Conservation (phyloP, 352 stramenopile species). For the Thalassiosira hispida region DNA sequence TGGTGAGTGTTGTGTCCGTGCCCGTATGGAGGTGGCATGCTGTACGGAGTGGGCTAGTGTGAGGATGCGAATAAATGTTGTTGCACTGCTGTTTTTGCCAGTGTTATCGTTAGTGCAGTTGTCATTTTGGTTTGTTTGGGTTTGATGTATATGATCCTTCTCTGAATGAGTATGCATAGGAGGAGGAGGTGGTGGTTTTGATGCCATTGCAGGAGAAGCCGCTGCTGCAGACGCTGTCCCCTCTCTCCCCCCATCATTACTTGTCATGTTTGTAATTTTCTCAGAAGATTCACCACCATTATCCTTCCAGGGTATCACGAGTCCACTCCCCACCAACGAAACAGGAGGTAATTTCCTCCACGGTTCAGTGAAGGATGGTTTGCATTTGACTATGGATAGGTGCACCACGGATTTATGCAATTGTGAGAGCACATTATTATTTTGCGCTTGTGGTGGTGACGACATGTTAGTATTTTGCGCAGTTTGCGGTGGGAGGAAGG, state of each 20-base stretch:
- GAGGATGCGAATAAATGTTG: slow-evolving; percentile 30
- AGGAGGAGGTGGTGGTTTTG: too few species aligned
- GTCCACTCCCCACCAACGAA: slow-evolving; percentile 22
- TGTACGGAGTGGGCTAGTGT: slow-evolving; percentile 40
- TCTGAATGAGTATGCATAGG: too few species aligned
- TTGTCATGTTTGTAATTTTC: too few species aligned
- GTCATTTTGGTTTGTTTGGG: too few species aligned
- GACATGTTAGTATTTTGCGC: neutral
- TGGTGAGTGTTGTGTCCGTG: slow-evolving; percentile 8
- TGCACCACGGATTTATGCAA: slow-evolving; percentile 25
- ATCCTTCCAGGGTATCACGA: slow-evolving; percentile 21
- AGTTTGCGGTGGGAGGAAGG: neutral
- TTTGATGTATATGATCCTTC: too few species aligned
- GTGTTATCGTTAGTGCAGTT: neutral
- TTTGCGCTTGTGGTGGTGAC: neutral
- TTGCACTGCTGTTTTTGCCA: slow-evolving; percentile 17
- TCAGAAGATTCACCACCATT: neutral
- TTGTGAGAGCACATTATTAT: neutral
- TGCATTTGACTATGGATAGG: slow-evolving; percentile 22
- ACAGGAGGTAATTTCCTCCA: slow-evolving; percentile 25
- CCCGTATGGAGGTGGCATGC: slow-evolving; percentile 40
- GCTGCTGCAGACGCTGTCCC: too few species aligned
- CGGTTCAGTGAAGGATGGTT: slow-evolving; percentile 39
- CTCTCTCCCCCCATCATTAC: too few species aligned
- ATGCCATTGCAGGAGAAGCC: too few species aligned